Evolutionary conservation across 495 filamentous ascomycete genomes (phyloP).

Genomic region (Tuber aestivum): DNA sequence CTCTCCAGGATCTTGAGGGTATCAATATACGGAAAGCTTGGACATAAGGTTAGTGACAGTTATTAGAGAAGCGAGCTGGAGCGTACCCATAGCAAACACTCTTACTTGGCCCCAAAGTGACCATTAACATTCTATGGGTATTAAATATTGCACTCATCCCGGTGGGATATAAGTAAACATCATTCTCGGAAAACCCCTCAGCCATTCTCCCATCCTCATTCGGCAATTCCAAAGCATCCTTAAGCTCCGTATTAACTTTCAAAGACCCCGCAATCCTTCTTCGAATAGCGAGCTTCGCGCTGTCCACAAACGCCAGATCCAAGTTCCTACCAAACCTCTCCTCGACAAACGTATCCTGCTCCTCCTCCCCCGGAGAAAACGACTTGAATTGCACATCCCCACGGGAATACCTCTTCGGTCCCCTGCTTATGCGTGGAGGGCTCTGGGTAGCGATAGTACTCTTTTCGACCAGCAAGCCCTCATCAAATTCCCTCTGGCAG

Average conservation of each 20-base stretch:
- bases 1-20: constrained; percentile 92
- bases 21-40: constrained; percentile 87
- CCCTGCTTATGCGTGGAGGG: constrained; percentile 18
- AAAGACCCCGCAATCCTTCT: constrained; percentile 84
- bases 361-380: constrained; percentile 46
- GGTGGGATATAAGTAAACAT: constrained; percentile 79
- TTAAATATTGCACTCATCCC: constrained; percentile 97
- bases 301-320: constrained; percentile 64
- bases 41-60: constrained; percentile 45
- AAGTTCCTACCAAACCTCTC: constrained; percentile 93
- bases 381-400: constrained; percentile 5
- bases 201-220: constrained; percentile 48
- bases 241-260: constrained; percentile 45
- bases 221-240: constrained; percentile 52
- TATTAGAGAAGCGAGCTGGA: neutral
- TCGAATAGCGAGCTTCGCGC: constrained; percentile 79
- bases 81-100: constrained; percentile 64
- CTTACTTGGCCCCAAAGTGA: constrained; percentile 53
- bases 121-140: constrained; percentile 64
- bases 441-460: constrained; percentile 30
- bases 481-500: constrained; percentile 65
- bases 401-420: constrained; percentile 28
- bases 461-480: constrained; percentile 60
- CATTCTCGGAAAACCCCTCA: constrained; percentile 71
- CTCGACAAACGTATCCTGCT: constrained; percentile 62